Conservation (phyloP, 2,329 filamentous ascomycete species). For the Sclerotinia trifoliorum region DNA sequence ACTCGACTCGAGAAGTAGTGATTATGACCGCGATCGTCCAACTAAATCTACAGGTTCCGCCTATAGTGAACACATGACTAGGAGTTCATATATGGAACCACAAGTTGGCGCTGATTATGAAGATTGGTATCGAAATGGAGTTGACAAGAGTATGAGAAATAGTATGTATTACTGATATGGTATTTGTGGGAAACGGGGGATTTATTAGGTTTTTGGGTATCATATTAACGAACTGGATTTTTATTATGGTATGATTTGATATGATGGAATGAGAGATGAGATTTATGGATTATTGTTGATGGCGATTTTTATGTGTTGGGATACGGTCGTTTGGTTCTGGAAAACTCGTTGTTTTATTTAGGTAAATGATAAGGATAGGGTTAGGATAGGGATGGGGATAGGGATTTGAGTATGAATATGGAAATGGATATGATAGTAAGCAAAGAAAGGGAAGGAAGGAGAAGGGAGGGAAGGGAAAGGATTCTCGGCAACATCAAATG, state of each 20-base stretch:
- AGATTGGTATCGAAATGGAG: constrained; percentile 24
- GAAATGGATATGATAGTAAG: neutral
- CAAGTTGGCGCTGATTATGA: constrained; percentile 15
- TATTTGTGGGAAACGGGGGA: neutral
- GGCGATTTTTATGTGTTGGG: neutral
- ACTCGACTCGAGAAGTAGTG: constrained; percentile 14
- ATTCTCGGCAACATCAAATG: neutral
- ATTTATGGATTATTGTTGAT: neutral
- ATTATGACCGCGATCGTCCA: constrained; percentile 19
- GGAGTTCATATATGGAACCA: constrained; percentile 15
- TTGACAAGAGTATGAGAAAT: constrained; percentile 11
- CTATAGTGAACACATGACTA: constrained; percentile 14
- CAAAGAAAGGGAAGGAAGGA: neutral
- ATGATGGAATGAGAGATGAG: constrained; percentile 2
- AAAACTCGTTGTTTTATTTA: neutral
- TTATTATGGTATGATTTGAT: constrained; percentile 2
- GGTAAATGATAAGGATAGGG: neutral
- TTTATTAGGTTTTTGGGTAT: neutral
- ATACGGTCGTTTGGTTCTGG: constrained; percentile 9
- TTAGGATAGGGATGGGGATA: neutral
- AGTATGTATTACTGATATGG: constrained; percentile 19
- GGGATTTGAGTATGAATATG: neutral
- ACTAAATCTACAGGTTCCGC: constrained; percentile 9
- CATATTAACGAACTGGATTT: neutral
- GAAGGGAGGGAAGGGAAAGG: neutral